These are phyloP conservation scores for Auricularia auricula-judae DNA, from an alignment of 768 basidiomycete species.

Conservation along the genomic window DNA sequence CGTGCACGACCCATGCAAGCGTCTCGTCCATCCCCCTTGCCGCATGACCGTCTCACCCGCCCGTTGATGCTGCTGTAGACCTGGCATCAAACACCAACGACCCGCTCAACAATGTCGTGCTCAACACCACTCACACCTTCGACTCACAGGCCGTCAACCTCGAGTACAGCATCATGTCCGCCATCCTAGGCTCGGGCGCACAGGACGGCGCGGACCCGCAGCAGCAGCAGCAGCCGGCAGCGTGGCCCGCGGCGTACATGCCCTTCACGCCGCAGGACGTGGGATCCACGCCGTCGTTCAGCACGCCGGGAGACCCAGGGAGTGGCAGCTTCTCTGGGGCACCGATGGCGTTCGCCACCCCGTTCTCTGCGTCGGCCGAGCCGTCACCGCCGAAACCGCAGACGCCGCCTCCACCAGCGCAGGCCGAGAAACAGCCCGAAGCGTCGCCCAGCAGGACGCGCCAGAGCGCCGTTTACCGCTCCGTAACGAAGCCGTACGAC, in stretches of 20 bases:
- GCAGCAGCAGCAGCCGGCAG: not conserved
- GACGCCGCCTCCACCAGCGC: slow-evolving; percentile 12
- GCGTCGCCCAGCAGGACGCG: not conserved
- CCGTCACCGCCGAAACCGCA: slow-evolving; percentile 1
- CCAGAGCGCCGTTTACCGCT: slow-evolving; percentile 44
- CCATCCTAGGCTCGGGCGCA: slow-evolving; percentile 52
- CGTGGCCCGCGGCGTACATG: not conserved
- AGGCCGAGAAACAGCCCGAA: not conserved
- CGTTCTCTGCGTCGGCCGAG: not conserved
- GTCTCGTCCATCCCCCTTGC: not conserved
- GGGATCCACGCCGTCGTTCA: not conserved
- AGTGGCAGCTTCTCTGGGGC: not conserved
- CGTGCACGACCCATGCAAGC: no score
- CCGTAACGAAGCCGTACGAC: slow-evolving; percentile 69
- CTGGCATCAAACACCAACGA: slow-evolving; percentile 43
- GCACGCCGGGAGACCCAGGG: no score
- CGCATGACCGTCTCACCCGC: not conserved
- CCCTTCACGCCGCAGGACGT: not conserved
- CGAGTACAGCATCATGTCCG: slow-evolving; percentile 90
- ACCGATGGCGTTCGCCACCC: not conserved
- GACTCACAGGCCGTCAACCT: slow-evolving; percentile 86
- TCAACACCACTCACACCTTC: slow-evolving; percentile 55
- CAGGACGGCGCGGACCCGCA: not conserved
- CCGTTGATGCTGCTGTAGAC: not conserved
- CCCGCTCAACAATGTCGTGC: slow-evolving; percentile 47